phyloP scores from a whole-genome alignment of 2,329 filamentous ascomycete species.

The Aspergillus pseudotamarii region DNA sequence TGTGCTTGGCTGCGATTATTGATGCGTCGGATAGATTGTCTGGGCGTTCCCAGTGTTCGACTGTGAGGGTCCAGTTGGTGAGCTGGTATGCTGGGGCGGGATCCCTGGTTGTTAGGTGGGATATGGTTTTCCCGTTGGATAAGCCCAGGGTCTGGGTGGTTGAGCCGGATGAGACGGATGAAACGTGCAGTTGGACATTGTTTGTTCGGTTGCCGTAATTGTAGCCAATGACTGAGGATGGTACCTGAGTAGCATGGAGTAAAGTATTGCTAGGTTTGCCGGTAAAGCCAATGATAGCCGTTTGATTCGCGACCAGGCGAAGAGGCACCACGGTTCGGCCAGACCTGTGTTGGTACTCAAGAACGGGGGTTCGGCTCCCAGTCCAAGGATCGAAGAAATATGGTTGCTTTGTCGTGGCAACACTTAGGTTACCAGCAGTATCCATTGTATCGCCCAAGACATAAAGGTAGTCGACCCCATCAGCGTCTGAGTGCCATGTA shows the following conservation, averaged over 20 bases:
- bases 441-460: not conserved
- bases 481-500: not conserved
- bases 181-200: constrained; percentile 11
- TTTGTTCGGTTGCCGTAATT: not conserved
- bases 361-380: constrained; percentile 36
- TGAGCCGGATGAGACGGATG: constrained; percentile 7
- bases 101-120: constrained; percentile 5
- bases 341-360: constrained; percentile 34
- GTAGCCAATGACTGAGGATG: constrained; percentile 16
- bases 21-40: constrained; percentile 21
- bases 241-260: constrained; percentile 7
- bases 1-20: constrained; percentile 20
- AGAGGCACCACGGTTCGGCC: constrained; percentile 37
- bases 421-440: constrained; percentile 28
- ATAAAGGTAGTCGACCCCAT: constrained; percentile 4
- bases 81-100: constrained; percentile 3
- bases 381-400: constrained; percentile 49
- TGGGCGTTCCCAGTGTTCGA: constrained; percentile 27
- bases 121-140: constrained; percentile 15
- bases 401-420: constrained; percentile 36
- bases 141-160: constrained; percentile 8
- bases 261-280: not conserved
- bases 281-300: constrained; percentile 42
- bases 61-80: constrained; percentile 18
- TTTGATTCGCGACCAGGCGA: constrained; percentile 44